Conservation (phyloP, 805 yeast species). For the Starmerella geochares region DNA sequence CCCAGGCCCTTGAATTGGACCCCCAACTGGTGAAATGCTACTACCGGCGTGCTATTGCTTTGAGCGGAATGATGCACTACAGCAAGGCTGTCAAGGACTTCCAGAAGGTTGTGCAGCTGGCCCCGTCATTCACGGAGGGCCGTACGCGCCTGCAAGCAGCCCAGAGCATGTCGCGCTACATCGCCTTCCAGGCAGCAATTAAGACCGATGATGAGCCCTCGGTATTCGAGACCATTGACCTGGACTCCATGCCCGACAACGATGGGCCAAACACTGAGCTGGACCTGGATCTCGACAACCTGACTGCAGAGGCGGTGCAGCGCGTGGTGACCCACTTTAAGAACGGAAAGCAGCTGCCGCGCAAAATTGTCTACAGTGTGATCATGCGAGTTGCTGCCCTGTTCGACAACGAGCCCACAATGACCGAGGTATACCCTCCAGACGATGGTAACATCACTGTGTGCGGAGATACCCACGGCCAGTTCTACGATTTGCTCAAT, state of each 20-base stretch:
- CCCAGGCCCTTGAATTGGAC: slow-evolving; percentile 57
- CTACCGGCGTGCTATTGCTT: slow-evolving; percentile 77
- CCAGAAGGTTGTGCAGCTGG: slow-evolving; percentile 46
- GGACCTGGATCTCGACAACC: slow-evolving; percentile 32
- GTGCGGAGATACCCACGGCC: slow-evolving; percentile 98
- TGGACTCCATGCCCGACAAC: slow-evolving; percentile 28
- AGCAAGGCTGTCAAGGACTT: slow-evolving; percentile 65
- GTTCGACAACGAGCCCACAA: slow-evolving; percentile 55
- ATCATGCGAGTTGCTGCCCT: slow-evolving; percentile 59
- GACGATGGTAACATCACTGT: slow-evolving; percentile 52
- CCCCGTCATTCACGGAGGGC: slow-evolving; percentile 65
- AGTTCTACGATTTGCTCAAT: slow-evolving; percentile 78
- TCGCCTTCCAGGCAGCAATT: slow-evolving; percentile 80
- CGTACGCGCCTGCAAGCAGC: slow-evolving; percentile 52
- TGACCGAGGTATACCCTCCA: slow-evolving; percentile 54
- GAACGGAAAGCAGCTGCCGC: slow-evolving; percentile 64
- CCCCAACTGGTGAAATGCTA: slow-evolving; percentile 64
- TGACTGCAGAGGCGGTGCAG: slow-evolving; percentile 48
- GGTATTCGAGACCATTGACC: slow-evolving; percentile 36
- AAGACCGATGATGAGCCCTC: slow-evolving; percentile 54
- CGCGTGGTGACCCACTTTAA: slow-evolving; percentile 63
- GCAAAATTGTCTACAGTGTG: slow-evolving; percentile 72
- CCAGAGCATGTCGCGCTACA: slow-evolving; percentile 52
- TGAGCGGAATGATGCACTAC: slow-evolving; percentile 64
- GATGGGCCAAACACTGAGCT: slow-evolving; percentile 51